phyloP scores from a whole-genome alignment of 75 land plant genomes.

The Pinus taeda region DNA sequence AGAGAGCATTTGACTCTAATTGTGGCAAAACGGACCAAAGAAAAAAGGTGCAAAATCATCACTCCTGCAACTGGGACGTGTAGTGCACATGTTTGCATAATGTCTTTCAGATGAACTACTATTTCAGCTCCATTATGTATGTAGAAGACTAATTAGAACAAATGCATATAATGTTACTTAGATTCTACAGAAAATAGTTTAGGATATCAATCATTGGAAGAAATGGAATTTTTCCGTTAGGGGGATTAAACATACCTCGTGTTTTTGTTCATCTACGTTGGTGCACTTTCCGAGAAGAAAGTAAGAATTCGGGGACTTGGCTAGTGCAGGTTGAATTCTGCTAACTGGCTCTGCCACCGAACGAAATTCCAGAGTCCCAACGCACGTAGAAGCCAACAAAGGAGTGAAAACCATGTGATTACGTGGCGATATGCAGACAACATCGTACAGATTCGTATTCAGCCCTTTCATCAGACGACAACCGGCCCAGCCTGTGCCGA shows the following conservation, averaged over 20 bases:
- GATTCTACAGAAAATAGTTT: background rate
- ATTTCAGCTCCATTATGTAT: too few species aligned
- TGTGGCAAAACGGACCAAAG: too few species aligned
- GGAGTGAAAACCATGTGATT: slow-evolving; percentile 88
- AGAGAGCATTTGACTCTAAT: too few species aligned
- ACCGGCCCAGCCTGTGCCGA: slow-evolving; percentile 75
- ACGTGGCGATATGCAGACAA: slow-evolving; percentile 68
- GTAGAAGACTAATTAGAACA: too few species aligned
- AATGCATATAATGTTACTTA: background rate
- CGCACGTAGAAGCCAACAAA: slow-evolving; percentile 72
- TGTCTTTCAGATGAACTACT: too few species aligned
- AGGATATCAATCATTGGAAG: background rate
- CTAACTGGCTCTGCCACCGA: slow-evolving; percentile 49
- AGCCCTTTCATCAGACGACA: slow-evolving; percentile 63
- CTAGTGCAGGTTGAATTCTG: slow-evolving; percentile 38
- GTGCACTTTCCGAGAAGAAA: slow-evolving; percentile 50
- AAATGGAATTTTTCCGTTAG: background rate
- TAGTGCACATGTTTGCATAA: too few species aligned
- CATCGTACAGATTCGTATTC: slow-evolving; percentile 49
- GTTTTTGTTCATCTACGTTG: slow-evolving; percentile 39
- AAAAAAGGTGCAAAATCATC: too few species aligned
- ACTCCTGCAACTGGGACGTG: too few species aligned
- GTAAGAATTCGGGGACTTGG: slow-evolving; percentile 38
- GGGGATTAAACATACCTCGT: slow-evolving; percentile 31
- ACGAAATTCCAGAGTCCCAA: slow-evolving; percentile 64